Base-by-base conservation (phyloP, 129 eudicot species). In the Silybum marianum region DNA sequence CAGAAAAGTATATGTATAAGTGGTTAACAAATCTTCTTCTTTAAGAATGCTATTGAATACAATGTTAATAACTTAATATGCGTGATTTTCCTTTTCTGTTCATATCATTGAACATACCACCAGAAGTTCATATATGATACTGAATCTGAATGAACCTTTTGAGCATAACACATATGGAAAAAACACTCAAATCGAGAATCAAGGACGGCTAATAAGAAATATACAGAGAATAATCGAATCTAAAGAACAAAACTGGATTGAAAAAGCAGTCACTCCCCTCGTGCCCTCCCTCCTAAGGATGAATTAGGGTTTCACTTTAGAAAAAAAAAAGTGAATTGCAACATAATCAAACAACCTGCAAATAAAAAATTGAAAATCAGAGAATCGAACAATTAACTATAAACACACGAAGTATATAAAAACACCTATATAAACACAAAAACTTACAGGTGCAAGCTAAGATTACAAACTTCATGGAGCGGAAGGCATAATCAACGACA, bases 301-400 rank as follows among this genome's bases (percentile, higher is more conserved):
- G 36, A 78, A 30, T 78, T 78, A 78, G 82, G 82, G 75, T 78
- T 78, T 69, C 75, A 18, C 19, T 66, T 65, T 65, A 67, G 81
- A 39, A 76, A 9, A 40, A 58, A n/a, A 54, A 21, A 21, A 21
- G 24, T 77, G 63, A n/a, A 78, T 39, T 28, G 48, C 32, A 44
- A 16, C 82, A 78, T 28, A 44, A 78, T 69, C 23, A 69, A 48
- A 78, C 75, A 12, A 42, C 66, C 46, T 25, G 75, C 22, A 25
- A 9, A 18, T 26, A 46, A 32, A 40, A 39, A 32, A 3, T 18
- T 36, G 13, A 30, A 32, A 78, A 28, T 19, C 22, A 44, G 48
- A 44, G 24, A 12, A 60, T 78, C 68, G 25, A 78, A 70, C 51
- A 44, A 34, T 38, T 9, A 3, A 38, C 36, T 36, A 63, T 12